Evolutionary conservation across 2,329 filamentous ascomycete species (phyloP).

Genomic region (Cladorrhinum sp.): DNA sequence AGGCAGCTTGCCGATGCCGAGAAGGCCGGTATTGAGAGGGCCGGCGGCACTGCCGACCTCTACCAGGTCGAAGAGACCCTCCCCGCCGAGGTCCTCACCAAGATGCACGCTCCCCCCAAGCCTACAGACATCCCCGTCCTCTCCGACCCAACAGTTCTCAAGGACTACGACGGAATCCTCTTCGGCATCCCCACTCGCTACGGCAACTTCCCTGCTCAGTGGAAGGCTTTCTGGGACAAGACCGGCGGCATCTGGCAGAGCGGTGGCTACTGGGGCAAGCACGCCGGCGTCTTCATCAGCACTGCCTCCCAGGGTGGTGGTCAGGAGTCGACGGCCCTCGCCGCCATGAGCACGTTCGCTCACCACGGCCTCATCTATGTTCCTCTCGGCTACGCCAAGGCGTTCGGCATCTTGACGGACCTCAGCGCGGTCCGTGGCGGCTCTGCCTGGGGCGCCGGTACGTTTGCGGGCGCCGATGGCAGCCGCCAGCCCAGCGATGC

Average conservation of each 20-base stretch:
- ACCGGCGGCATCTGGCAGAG: constrained; percentile 79
- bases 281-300: constrained; percentile 85
- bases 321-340: constrained; percentile 83
- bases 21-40: constrained; percentile 83
- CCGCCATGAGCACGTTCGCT: constrained; percentile 76
- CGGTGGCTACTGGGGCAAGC: constrained; percentile 81
- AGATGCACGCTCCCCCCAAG: constrained; percentile 90
- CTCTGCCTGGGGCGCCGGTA: constrained; percentile 89
- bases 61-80: constrained; percentile 91
- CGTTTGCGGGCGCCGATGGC: constrained; percentile 76
- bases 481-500: constrained; percentile 72
- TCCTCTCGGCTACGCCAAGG: constrained; percentile 86
- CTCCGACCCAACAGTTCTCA: constrained; percentile 56
- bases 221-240: constrained; percentile 89
- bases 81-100: constrained; percentile 71
- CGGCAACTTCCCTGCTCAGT: constrained; percentile 96
- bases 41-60: constrained; percentile 76
- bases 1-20: constrained; percentile 80
- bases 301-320: constrained; percentile 84
- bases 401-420: constrained; percentile 68
- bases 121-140: constrained; percentile 62
- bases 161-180: constrained; percentile 81
- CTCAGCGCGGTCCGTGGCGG: constrained; percentile 81
- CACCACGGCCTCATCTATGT: constrained; percentile 97
- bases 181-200: constrained; percentile 94